Percentiles rank a stretch among this genome's conserved stretches.
phyloP scores from a whole-genome alignment of 768 basidiomycete species.

The Mycena epipterygia region DNA sequence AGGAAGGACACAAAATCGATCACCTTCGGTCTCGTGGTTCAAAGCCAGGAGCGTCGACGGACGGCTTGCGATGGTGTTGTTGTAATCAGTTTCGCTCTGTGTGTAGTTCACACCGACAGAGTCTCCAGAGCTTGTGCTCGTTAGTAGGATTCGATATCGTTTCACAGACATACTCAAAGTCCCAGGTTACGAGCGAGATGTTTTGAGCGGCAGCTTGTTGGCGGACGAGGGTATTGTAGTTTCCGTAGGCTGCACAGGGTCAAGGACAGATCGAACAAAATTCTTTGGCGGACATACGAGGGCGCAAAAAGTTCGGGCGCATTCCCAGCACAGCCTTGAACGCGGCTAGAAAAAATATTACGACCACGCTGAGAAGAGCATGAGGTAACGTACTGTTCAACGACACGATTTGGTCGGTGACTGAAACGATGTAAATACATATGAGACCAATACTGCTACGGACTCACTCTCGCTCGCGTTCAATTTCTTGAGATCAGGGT shows the following conservation, averaged over 20 bases:
- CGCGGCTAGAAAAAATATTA: constrained; percentile 32
- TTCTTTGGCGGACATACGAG: not conserved
- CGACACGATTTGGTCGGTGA: constrained; percentile 26
- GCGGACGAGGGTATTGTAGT: constrained; percentile 32
- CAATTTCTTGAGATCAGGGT: constrained; percentile 41
- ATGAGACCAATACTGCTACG: too few relatives aligned
- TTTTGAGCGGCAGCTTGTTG: constrained; percentile 27
- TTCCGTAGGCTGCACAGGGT: constrained; percentile 31
- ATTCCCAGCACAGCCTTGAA: constrained; percentile 43
- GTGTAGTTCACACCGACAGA: constrained; percentile 51
- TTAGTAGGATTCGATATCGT: not conserved
- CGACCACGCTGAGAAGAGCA: not conserved
- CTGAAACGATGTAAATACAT: not conserved
- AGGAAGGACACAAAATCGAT: not conserved
- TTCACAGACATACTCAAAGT: constrained; percentile 46
- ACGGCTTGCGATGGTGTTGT: constrained; percentile 44
- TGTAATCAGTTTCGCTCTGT: constrained; percentile 50
- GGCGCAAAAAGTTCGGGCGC: constrained; percentile 32
- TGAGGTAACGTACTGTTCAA: constrained; percentile 14
- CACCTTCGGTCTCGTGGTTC: constrained; percentile 42
- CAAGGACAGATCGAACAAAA: not conserved
- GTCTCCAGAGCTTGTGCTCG: constrained; percentile 50
- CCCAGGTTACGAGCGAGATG: constrained; percentile 46
- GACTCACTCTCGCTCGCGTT: constrained; percentile 41
- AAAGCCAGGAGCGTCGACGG: constrained; percentile 53